Evolutionary conservation across 345 rosid genomes (phyloP), one percentile per base, ranked within the genome.

Genomic region (Eucalyptus brandiana): DNA sequence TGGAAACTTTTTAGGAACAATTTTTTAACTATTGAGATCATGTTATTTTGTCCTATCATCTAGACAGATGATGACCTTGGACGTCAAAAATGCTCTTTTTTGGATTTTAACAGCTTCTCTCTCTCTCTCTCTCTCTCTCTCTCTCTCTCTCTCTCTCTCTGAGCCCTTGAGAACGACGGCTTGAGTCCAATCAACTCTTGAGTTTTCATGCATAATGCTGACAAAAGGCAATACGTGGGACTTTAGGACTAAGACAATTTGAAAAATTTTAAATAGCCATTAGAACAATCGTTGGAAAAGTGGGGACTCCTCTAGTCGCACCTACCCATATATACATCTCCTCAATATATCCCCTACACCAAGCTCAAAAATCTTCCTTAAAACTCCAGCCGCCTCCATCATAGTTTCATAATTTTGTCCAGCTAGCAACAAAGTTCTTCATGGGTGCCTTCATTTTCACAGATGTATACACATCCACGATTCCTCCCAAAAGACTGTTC

Each of bases 401-500:
- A 34, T 72, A 34, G 45, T 72, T 72, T 72, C 81, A 72, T 34
- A 72, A 72, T 37, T 72, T 72, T 72, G 14, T 72, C 45, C 23
- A 19, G 81, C 81, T 34, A 72, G 45, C 45, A 19, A 37, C 28
- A 37, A 37, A 72, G 45, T 19, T 72, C 23, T 48, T 87, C 50
- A 92, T 91, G 91, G 92, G 93, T 37, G 91, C 47, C 53, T n/a
- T 89, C 65, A 88, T 89, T 26, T 87, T 86, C 88, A 89, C 90
- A 28, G 83, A 86, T 8, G 94, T 90, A 86, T 72, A 88, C 48
- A 62, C 88, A 12, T 87, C 88, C 86, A 86, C 93, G 13, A 40
- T 93, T 54, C 91, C 93, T 6, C 87, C 94, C 3, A 88, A 86
- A 6, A 91, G 87, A 47, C 9, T 93, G 90, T 94, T 91, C 89